Percentiles rank a stretch among this genome's conserved stretches.
Conservation (phyloP, 2,329 filamentous ascomycete genomes). For the Ilyonectria sp. region DNA sequence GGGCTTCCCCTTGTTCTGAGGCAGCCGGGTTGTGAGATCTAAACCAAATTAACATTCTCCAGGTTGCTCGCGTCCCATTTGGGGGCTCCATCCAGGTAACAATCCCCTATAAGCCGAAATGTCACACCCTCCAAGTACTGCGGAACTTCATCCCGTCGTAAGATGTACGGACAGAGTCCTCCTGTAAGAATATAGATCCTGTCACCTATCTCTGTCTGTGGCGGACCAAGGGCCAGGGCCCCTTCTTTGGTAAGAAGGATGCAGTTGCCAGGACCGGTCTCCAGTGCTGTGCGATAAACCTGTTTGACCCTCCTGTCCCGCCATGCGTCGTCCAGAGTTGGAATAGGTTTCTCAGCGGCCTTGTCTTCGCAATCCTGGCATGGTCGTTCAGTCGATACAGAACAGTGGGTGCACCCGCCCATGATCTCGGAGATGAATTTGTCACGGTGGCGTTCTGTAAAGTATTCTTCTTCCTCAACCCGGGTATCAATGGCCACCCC, state of each 20-base stretch:
- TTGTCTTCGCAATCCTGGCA: slow-evolving; percentile 18
- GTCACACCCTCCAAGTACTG: slow-evolving; percentile 5
- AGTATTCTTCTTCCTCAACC: neutral
- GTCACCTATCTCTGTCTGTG: slow-evolving; percentile 24
- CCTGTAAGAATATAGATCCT: slow-evolving; percentile 36
- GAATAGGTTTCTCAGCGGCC: slow-evolving; percentile 13
- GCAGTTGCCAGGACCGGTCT: slow-evolving; percentile 32
- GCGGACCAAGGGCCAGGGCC: slow-evolving; percentile 30
- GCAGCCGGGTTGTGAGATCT: neutral
- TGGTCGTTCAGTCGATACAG: neutral
- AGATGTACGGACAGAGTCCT: slow-evolving; percentile 38
- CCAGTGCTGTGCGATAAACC: slow-evolving; percentile 16
- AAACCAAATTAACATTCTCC: slow-evolving; percentile 30
- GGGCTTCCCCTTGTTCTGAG: neutral
- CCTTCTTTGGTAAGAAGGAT: slow-evolving; percentile 32
- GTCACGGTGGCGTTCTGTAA: neutral
- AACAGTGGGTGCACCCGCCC: slow-evolving; percentile 20
- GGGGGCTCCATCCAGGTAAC: slow-evolving; percentile 24
- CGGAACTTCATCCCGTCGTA: slow-evolving; percentile 15
- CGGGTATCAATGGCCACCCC: neutral
- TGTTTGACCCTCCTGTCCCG: slow-evolving; percentile 10
- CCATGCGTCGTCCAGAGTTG: slow-evolving; percentile 1
- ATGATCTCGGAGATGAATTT: slow-evolving; percentile 25
- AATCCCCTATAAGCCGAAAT: slow-evolving; percentile 36
- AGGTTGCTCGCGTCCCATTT: slow-evolving; percentile 23